Conservation (phyloP, 2,329 filamentous ascomycete genomes). For the Beauveria australis region DNA sequence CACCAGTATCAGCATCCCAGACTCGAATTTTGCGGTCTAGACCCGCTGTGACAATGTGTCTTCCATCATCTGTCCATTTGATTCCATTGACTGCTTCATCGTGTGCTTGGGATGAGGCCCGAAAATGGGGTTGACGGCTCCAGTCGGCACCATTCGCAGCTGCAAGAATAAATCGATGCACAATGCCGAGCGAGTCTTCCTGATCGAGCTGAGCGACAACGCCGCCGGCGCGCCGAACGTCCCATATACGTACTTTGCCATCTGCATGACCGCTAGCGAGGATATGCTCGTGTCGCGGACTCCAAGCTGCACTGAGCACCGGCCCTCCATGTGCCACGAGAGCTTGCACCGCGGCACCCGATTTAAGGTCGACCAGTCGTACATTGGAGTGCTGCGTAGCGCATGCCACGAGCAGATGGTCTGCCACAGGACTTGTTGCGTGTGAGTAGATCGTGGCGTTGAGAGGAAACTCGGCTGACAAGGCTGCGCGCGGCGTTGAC, state of each 20-base stretch:
- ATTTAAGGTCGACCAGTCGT: slow-evolving; percentile 77
- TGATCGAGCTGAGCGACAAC: slow-evolving; percentile 72
- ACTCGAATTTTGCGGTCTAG: slow-evolving; percentile 80
- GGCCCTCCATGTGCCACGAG: slow-evolving; percentile 61
- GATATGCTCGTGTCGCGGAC: slow-evolving; percentile 68
- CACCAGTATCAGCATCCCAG: slow-evolving; percentile 73
- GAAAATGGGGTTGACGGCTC: slow-evolving; percentile 30
- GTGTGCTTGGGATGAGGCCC: slow-evolving; percentile 58
- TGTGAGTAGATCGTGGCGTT: slow-evolving; percentile 67
- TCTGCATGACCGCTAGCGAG: slow-evolving; percentile 80
- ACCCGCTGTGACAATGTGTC: slow-evolving; percentile 68
- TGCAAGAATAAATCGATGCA: slow-evolving; percentile 31
- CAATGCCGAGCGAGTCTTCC: slow-evolving; percentile 69
- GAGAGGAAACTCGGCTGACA: slow-evolving; percentile 61
- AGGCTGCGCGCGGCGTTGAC: slow-evolving; percentile 52
- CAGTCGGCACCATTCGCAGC: slow-evolving; percentile 23
- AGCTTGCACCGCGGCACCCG: slow-evolving; percentile 63
- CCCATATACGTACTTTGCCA: slow-evolving; percentile 77
- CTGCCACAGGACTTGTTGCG: slow-evolving; percentile 63
- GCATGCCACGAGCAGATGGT: slow-evolving; percentile 74
- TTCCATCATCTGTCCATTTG: slow-evolving; percentile 74
- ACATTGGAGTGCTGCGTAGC: slow-evolving; percentile 81
- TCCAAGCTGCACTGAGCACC: slow-evolving; percentile 69
- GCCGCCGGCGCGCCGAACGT: slow-evolving; percentile 70
- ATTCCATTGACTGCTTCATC: slow-evolving; percentile 76